phyloP scores from a whole-genome alignment of 768 basidiomycete species.

The Baorangia bicolor region DNA sequence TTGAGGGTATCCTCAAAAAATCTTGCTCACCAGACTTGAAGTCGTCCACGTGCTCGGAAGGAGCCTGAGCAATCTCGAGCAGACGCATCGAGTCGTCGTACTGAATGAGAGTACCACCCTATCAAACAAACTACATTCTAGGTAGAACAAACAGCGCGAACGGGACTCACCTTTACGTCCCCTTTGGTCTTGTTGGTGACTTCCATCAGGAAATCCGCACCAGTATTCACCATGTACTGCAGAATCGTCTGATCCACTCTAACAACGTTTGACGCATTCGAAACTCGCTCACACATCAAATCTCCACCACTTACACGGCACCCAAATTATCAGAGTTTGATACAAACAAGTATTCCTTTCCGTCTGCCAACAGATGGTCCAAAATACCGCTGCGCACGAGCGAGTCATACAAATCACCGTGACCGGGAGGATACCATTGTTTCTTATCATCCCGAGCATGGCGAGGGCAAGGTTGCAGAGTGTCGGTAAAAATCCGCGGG shows the following conservation, averaged over 20 bases:
- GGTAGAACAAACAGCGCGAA: background rate
- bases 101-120: conserved; percentile 88
- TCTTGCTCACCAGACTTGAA: conserved; percentile 36
- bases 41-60: conserved; percentile 9
- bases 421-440: conserved; percentile 96
- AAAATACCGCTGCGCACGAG: conserved; percentile 87
- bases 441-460: conserved; percentile 81
- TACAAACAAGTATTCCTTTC: conserved; percentile 96
- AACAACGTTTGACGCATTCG: conserved; percentile 4
- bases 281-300: conserved; percentile 1
- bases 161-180: conserved; percentile 48
- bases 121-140: background rate
- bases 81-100: conserved; percentile 49
- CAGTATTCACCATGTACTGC: conserved; percentile 79
- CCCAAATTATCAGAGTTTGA: conserved; percentile 98
- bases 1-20: background rate
- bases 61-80: conserved; percentile 12
- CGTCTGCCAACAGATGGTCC: conserved; percentile 83
- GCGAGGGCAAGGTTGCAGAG: conserved; percentile 80
- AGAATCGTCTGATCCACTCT: conserved; percentile 83
- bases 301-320: conserved; percentile 62
- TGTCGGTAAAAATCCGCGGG: conserved; percentile 89
- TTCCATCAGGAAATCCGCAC: conserved; percentile 91
- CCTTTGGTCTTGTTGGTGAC: conserved; percentile 98
- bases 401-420: conserved; percentile 95